Evolutionary conservation across 2,329 filamentous ascomycete genomes (phyloP).

Genomic region (Talaromyces sp.): DNA sequence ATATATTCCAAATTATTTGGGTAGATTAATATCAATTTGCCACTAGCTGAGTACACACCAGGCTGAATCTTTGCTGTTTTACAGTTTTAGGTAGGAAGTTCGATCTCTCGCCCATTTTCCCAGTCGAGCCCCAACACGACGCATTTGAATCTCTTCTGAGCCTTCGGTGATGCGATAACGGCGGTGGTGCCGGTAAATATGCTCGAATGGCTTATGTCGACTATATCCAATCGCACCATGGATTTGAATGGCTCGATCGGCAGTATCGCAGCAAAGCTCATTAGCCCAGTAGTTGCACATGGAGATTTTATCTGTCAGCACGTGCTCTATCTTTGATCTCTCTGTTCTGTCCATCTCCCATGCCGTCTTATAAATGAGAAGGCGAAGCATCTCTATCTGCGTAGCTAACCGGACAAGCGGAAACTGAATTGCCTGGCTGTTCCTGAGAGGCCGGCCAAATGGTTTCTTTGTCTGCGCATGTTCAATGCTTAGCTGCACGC

Average conservation of each 20-base stretch:
- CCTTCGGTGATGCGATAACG: neutral
- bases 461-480: slow-evolving; percentile 51
- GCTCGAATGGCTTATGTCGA: neutral
- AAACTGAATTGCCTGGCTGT: slow-evolving; percentile 61
- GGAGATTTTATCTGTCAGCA: neutral
- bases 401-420: slow-evolving; percentile 60
- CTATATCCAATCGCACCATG: neutral
- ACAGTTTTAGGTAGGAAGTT: neutral
- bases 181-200: neutral
- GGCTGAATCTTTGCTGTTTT: neutral
- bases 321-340: neutral
- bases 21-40: no score
- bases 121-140: neutral
- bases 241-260: neutral
- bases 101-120: neutral
- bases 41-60: neutral
- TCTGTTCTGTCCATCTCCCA: slow-evolving; percentile 53
- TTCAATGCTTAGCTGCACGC: slow-evolving; percentile 53
- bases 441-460: neutral
- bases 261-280: neutral
- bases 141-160: neutral
- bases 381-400: slow-evolving; percentile 58
- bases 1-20: no score
- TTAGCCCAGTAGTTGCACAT: neutral
- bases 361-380: slow-evolving; percentile 59